Conservation (phyloP, 1,284 basidiomycete species). For the Chiua sp. region DNA sequence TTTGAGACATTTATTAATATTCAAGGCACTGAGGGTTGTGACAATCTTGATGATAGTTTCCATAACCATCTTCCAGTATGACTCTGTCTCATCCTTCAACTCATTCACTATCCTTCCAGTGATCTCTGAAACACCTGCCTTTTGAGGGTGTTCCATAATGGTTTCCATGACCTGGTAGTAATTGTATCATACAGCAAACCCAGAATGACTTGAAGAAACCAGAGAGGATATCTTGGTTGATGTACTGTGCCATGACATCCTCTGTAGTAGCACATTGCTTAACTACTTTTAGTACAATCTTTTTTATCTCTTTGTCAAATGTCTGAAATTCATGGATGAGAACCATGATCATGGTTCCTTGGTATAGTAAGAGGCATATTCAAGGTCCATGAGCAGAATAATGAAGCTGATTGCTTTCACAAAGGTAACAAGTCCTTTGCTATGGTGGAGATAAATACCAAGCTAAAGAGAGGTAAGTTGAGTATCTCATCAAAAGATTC, state of each 20-base stretch:
- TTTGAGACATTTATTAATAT: constrained; percentile 96
- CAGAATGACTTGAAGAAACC: constrained; percentile 99
- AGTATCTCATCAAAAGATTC: constrained; percentile 99
- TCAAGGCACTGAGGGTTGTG: constrained; percentile 90
- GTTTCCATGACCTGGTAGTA: constrained; percentile 99
- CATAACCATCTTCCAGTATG: constrained; percentile 99
- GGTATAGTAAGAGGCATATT: constrained; percentile 98
- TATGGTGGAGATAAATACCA: constrained; percentile 97
- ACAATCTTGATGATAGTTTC: constrained; percentile 99
- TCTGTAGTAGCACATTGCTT: constrained; percentile 99
- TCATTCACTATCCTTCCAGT: constrained; percentile 96
- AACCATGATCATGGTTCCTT: constrained; percentile 97
- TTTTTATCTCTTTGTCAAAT: constrained; percentile 99
- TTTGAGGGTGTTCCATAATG: constrained; percentile 97
- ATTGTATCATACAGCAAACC: constrained; percentile 98
- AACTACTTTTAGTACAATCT: constrained; percentile 98
- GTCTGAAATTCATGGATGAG: constrained; percentile 99
- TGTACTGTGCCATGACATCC: constrained; percentile 92
- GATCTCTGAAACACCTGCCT: constrained; percentile 95
- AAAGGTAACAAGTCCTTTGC: constrained; percentile 98
- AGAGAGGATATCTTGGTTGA: constrained; percentile 97
- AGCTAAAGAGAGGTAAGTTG: constrained; percentile 98
- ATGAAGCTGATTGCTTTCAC: constrained; percentile 99
- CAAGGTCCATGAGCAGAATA: constrained; percentile 99
- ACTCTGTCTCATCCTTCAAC: constrained; percentile 96